Evolutionary conservation across 2,329 filamentous ascomycete genomes (phyloP).

Genomic region (Aspergillus quadrilineatus): DNA sequence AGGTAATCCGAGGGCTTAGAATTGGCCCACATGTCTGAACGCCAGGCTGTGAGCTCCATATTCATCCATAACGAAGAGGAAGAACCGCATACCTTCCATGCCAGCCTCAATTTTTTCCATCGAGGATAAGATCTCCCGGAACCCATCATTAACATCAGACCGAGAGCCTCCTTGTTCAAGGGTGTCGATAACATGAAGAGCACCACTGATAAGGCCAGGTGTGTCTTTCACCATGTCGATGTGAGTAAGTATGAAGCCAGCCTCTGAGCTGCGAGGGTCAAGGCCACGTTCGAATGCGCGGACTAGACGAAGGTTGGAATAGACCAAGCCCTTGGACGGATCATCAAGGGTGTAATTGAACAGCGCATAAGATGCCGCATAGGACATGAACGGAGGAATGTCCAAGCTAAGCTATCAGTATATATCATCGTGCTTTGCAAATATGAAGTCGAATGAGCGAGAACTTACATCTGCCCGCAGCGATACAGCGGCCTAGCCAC

Average conservation of each 20-base stretch:
- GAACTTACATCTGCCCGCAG: constrained; percentile 78
- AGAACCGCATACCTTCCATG: constrained; percentile 65
- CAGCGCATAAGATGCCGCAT: constrained; percentile 62
- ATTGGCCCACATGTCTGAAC: constrained; percentile 78
- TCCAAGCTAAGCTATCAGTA: constrained; percentile 51
- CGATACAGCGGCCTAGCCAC: constrained; percentile 80
- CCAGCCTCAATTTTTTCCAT: constrained; percentile 70
- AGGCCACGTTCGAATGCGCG: constrained; percentile 89
- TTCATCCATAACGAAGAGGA: neutral
- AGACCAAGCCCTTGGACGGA: constrained; percentile 53
- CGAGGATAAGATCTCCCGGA: constrained; percentile 61
- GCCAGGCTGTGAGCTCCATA: constrained; percentile 1
- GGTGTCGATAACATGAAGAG: constrained; percentile 64
- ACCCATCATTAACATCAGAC: constrained; percentile 62
- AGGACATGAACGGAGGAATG: constrained; percentile 93
- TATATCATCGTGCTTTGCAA: neutral
- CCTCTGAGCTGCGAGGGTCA: constrained; percentile 82
- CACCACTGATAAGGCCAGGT: constrained; percentile 71
- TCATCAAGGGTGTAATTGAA: constrained; percentile 65
- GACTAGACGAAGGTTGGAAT: constrained; percentile 72
- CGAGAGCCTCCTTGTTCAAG: constrained; percentile 53
- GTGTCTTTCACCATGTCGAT: constrained; percentile 94
- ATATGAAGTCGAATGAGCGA: neutral
- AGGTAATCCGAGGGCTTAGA: constrained; percentile 82
- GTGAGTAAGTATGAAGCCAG: constrained; percentile 93